Evolutionary conservation across 495 filamentous ascomycete genomes (phyloP).

Genomic region (Aspergillus homomorphus): DNA sequence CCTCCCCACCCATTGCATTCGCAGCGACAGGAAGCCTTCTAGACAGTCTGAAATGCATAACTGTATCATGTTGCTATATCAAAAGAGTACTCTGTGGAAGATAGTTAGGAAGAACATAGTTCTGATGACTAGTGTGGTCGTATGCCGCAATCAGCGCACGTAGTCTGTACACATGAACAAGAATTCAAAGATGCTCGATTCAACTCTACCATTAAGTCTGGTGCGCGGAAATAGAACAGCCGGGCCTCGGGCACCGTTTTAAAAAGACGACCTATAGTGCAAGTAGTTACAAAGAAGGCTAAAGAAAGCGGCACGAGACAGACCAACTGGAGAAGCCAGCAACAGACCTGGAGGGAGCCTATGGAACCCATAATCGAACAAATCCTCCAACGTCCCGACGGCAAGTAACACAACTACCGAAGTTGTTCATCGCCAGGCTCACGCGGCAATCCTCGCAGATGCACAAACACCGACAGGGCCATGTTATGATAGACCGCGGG

Average conservation of each 20-base stretch:
- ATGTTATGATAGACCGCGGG: conserved; percentile 88
- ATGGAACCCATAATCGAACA: conserved; percentile 87
- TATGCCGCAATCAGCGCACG: too few relatives aligned
- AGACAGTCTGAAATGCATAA: too few relatives aligned
- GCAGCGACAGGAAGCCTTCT: too few relatives aligned
- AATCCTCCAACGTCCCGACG: conserved; percentile 82
- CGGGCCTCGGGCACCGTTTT: background rate
- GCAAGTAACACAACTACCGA: conserved; percentile 91
- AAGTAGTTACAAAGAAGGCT: conserved; percentile 9
- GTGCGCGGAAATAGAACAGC: background rate
- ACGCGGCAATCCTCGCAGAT: conserved; percentile 94
- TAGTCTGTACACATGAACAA: background rate
- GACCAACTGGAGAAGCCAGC: background rate
- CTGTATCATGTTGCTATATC: too few relatives aligned
- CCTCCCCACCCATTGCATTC: too few relatives aligned
- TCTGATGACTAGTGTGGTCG: too few relatives aligned
- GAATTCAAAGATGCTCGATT: background rate
- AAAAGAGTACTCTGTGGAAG: too few relatives aligned
- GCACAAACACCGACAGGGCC: conserved; percentile 93
- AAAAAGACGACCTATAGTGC: background rate
- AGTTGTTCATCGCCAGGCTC: conserved; percentile 93
- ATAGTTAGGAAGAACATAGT: too few relatives aligned
- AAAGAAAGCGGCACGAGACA: conserved; percentile 3
- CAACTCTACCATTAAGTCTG: background rate
- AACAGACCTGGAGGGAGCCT: conserved; percentile 4